Conservation (phyloP, 192 early-diverging fungal genomes). For the Geranomyces michiganensis region DNA sequence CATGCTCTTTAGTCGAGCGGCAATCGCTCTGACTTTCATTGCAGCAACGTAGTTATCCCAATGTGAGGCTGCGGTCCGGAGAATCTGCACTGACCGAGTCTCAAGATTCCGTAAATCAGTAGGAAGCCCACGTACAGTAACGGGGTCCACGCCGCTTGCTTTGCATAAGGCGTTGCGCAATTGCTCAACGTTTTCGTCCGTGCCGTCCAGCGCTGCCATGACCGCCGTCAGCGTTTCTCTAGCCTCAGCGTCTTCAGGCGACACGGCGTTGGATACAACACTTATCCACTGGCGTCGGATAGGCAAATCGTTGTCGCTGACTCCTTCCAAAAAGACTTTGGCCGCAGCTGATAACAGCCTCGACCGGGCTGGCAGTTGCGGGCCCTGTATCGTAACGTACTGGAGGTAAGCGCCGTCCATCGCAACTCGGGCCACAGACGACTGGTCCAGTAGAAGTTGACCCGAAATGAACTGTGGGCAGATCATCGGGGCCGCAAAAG, state of each 20-base stretch:
- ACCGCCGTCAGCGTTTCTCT: not conserved
- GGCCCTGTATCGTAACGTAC: conserved; percentile 37
- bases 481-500: conserved; percentile 4
- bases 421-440: conserved; percentile 54
- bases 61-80: not conserved
- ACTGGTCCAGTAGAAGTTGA: conserved; percentile 57
- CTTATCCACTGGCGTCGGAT: conserved; percentile 53
- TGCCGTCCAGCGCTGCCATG: not conserved
- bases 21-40: not conserved
- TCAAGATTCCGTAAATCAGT: not conserved
- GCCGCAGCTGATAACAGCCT: conserved; percentile 37
- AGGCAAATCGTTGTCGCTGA: conserved; percentile 42
- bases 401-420: conserved; percentile 60
- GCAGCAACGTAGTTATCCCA: not conserved
- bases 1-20: not conserved
- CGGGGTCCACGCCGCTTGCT: not conserved
- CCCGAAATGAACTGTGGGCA: conserved; percentile 39
- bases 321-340: conserved; percentile 59
- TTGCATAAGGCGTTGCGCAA: not conserved
- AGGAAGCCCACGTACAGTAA: not conserved
- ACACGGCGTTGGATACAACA: conserved; percentile 21
- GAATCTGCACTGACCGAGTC: not conserved
- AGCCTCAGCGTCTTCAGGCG: not conserved
- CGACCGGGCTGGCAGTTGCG: conserved; percentile 23
- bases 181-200: not conserved